Evolutionary conservation across 176 grass and related monocot genomes (phyloP).

Genomic region (Phyllostachys edulis): DNA sequence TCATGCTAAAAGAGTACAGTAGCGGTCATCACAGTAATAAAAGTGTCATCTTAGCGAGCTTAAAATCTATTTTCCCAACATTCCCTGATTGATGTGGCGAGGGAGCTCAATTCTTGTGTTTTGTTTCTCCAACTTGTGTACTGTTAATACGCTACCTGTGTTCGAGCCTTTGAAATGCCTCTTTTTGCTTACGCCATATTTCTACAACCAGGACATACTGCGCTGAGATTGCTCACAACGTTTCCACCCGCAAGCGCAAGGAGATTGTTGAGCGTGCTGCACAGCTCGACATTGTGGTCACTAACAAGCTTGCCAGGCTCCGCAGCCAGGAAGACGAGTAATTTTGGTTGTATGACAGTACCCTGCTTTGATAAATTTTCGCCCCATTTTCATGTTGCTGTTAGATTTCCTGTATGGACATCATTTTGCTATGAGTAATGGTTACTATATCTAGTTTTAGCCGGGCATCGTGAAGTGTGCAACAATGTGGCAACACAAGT

Average conservation of each 20-base stretch:
- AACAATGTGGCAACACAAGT: neutral
- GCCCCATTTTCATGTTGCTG: neutral
- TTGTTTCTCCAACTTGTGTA: too few relatives aligned
- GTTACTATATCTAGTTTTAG: slow-evolving; percentile 7
- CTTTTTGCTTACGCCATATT: neutral
- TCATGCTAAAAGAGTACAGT: neutral
- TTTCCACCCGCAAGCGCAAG: slow-evolving; percentile 81
- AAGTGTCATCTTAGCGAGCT: neutral
- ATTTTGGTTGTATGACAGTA: neutral
- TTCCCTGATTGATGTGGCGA: neutral
- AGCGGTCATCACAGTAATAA: neutral
- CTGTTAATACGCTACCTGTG: neutral
- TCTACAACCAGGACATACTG: slow-evolving; percentile 58
- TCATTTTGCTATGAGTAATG: neutral
- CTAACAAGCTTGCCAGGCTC: slow-evolving; percentile 68
- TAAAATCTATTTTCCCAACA: neutral
- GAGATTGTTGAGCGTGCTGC: slow-evolving; percentile 73
- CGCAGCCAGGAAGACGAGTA: slow-evolving; percentile 88
- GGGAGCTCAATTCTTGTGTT: neutral
- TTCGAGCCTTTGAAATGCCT: too few relatives aligned
- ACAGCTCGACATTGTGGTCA: slow-evolving; percentile 72
- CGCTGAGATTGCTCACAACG: slow-evolving; percentile 72
- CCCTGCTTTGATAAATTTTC: neutral
- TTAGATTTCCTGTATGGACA: slow-evolving; percentile 4
- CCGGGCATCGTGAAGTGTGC: neutral